phyloP scores from a whole-genome alignment of 1,284 basidiomycete species.

The Trichosporon inkin region DNA sequence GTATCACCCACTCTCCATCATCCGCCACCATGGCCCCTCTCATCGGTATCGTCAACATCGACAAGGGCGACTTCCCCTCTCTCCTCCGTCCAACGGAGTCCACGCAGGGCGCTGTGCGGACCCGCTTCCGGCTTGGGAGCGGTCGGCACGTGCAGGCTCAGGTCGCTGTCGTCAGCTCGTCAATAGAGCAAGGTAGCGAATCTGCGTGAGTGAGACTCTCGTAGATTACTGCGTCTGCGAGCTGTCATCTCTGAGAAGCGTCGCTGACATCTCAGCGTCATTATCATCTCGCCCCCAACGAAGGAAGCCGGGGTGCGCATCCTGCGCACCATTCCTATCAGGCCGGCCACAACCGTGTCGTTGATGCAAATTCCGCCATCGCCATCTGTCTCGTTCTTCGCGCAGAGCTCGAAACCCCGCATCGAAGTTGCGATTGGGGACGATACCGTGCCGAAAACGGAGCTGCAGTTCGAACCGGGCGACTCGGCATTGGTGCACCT shows the following conservation, averaged over 20 bases:
- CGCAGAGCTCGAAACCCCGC: slow-evolving; percentile 42
- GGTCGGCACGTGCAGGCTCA: slow-evolving; percentile 27
- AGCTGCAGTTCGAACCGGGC: slow-evolving; percentile 64
- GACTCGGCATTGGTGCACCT: slow-evolving; percentile 32
- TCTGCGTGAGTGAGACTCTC: slow-evolving; percentile 29
- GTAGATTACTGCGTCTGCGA: slow-evolving; percentile 1
- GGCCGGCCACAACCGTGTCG: slow-evolving; percentile 25
- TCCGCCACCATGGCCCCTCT: not conserved
- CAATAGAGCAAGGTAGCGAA: slow-evolving; percentile 14
- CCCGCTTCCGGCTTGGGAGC: slow-evolving; percentile 50
- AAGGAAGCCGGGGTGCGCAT: slow-evolving; percentile 15
- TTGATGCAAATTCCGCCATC: slow-evolving; percentile 44
- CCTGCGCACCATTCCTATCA: slow-evolving; percentile 32
- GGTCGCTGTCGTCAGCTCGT: slow-evolving; percentile 22
- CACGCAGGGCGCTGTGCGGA: slow-evolving; percentile 41
- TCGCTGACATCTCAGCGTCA: slow-evolving; percentile 24
- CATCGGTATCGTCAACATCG: not conserved
- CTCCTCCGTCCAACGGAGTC: not conserved
- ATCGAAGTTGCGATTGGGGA: slow-evolving; percentile 53
- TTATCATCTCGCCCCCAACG: slow-evolving; percentile 26
- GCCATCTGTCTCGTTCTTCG: slow-evolving; percentile 43
- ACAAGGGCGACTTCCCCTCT: not conserved
- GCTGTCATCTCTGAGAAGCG: too few relatives aligned
- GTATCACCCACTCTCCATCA: not conserved
- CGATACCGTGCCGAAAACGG: slow-evolving; percentile 60